These are phyloP conservation scores for Exophiala spinifera DNA, from an alignment of 2,329 filamentous ascomycete genomes.

Conservation along the genomic window DNA sequence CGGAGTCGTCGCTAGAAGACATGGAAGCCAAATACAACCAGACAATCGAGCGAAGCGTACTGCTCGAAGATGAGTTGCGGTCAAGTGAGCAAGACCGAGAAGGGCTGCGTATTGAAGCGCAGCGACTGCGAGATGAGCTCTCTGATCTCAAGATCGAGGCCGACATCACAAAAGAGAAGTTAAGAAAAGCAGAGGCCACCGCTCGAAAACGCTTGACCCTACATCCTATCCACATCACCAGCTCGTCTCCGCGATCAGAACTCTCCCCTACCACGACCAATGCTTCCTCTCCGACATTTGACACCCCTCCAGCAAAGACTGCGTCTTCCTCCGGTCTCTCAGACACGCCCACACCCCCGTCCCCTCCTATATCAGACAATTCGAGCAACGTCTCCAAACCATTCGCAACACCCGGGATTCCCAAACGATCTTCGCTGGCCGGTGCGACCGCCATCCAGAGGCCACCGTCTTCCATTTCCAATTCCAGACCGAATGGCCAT, in stretches of 20 bases:
- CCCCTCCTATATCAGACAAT: constrained; percentile 86
- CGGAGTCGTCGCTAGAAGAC: constrained; percentile 91
- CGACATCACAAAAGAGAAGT: constrained; percentile 90
- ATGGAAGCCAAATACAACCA: constrained; percentile 96
- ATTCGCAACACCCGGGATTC: constrained; percentile 51
- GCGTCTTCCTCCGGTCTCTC: constrained; percentile 58
- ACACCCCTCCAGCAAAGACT: constrained; percentile 76
- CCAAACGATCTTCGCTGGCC: constrained; percentile 45
- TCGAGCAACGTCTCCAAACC: constrained; percentile 54
- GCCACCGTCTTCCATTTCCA: constrained; percentile 42
- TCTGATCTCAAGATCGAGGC: constrained; percentile 91
- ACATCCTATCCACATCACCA: constrained; percentile 37
- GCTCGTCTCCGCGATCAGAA: constrained; percentile 54
- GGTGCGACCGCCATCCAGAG: constrained; percentile 51
- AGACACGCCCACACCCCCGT: constrained; percentile 78
- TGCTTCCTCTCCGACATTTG: constrained; percentile 85
- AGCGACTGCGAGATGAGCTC: constrained; percentile 84
- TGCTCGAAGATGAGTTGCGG: constrained; percentile 94
- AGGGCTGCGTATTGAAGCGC: constrained; percentile 79
- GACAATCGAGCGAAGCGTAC: constrained; percentile 82
- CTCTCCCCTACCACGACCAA: constrained; percentile 73
- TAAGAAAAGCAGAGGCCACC: constrained; percentile 65
- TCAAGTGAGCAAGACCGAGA: constrained; percentile 90
- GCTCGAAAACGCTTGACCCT: constrained; percentile 51
- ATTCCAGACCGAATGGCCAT: constrained; percentile 44